phyloP scores from a whole-genome alignment of 2,329 filamentous ascomycete genomes.

The Incumbomyces lentus region DNA sequence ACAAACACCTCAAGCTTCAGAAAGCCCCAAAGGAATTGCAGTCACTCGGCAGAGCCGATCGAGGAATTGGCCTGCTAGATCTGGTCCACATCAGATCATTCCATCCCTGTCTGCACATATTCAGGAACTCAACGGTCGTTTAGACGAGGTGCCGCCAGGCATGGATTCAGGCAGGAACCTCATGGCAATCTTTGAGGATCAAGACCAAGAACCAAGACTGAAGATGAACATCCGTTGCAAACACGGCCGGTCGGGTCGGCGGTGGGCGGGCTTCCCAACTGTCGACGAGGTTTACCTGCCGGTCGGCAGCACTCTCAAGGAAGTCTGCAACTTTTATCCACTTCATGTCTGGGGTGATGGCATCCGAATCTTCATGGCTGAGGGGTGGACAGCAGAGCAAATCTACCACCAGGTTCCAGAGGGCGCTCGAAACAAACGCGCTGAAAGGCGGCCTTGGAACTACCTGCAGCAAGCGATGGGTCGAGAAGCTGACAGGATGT shows the following conservation, averaged over 20 bases:
- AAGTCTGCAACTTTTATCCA: slow-evolving; percentile 13
- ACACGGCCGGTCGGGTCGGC: background rate
- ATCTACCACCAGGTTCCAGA: slow-evolving; percentile 14
- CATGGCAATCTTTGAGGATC: slow-evolving; percentile 3
- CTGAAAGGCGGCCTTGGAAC: slow-evolving; percentile 13
- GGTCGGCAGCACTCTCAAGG: slow-evolving; percentile 10
- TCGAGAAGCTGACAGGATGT: slow-evolving; percentile 13
- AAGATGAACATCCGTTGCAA: background rate
- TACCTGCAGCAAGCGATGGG: slow-evolving; percentile 16
- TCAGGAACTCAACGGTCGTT: background rate
- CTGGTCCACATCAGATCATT: background rate
- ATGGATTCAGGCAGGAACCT: slow-evolving; percentile 1
- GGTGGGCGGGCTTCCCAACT: background rate
- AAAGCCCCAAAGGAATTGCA: background rate
- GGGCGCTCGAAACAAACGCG: slow-evolving; percentile 5
- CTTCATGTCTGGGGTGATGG: slow-evolving; percentile 18
- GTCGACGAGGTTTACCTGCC: slow-evolving; percentile 8
- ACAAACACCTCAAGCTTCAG: too few relatives aligned
- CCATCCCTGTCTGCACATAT: background rate
- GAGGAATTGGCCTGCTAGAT: slow-evolving; percentile 1
- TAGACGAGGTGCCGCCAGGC: background rate
- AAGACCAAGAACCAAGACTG: background rate
- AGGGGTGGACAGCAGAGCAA: slow-evolving; percentile 11
- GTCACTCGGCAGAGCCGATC: slow-evolving; percentile 1
- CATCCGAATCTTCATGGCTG: slow-evolving; percentile 15